These are phyloP conservation scores for Fusarium circinatum DNA, from an alignment of 2,329 filamentous ascomycete genomes.

Conservation along the genomic window DNA sequence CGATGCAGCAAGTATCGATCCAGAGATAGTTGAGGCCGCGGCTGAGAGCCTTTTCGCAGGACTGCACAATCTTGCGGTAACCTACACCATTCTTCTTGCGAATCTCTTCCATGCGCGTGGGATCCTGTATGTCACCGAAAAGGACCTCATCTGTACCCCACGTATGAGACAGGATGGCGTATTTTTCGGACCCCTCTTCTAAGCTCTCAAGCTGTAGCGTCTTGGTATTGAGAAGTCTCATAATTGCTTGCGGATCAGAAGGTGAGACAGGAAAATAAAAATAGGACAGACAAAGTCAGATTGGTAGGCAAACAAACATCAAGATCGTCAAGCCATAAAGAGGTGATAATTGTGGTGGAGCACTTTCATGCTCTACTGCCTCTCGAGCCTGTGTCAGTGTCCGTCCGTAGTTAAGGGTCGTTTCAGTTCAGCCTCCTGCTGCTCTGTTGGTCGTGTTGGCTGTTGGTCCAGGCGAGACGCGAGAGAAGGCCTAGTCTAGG, in stretches of 20 bases:
- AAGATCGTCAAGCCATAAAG: constrained; percentile 12
- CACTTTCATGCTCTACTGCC: constrained; percentile 28
- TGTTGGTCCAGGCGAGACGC: constrained; percentile 30
- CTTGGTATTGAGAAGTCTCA: constrained; percentile 44
- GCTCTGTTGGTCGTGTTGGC: constrained; percentile 12
- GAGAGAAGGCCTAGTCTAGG: constrained; percentile 3
- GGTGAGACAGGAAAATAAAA: not conserved
- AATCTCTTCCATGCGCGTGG: constrained; percentile 32
- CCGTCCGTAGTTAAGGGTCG: not conserved
- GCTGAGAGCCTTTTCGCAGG: constrained; percentile 38
- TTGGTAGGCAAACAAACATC: not conserved
- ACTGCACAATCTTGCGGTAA: constrained; percentile 37
- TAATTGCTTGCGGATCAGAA: constrained; percentile 20
- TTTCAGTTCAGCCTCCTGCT: constrained; percentile 36
- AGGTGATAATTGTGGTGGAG: constrained; percentile 23
- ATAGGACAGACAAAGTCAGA: not conserved
- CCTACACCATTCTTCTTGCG: constrained; percentile 33
- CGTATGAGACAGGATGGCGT: constrained; percentile 44
- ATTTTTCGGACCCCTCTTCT: constrained; percentile 30
- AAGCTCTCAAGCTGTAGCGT: constrained; percentile 39
- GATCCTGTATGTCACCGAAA: constrained; percentile 36
- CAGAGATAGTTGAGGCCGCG: constrained; percentile 39
- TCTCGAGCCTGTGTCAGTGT: not conserved
- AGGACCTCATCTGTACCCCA: constrained; percentile 42
- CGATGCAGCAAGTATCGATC: constrained; percentile 45